Conservation (phyloP, 805 yeast species). For the Saccharomyces eubayanus region DNA sequence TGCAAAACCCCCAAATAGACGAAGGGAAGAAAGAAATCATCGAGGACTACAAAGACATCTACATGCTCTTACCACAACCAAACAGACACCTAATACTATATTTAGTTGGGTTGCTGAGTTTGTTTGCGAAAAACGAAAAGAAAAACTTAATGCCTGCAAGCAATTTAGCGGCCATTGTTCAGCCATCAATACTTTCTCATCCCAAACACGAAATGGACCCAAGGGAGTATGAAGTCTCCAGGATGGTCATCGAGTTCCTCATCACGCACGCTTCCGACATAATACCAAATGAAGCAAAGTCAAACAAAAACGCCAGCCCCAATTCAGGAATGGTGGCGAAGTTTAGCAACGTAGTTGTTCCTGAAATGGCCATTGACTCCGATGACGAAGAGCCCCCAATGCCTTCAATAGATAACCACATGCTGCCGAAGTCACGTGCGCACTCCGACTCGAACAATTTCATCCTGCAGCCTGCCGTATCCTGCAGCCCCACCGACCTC, state of each 20-base stretch:
- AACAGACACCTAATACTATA: constrained; percentile 76
- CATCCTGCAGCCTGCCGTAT: background rate
- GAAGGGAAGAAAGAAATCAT: constrained; percentile 25
- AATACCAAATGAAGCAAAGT: background rate
- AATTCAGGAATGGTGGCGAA: background rate
- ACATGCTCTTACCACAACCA: constrained; percentile 58
- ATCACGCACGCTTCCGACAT: constrained; percentile 62
- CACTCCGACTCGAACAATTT: background rate
- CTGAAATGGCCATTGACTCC: background rate
- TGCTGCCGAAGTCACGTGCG: background rate
- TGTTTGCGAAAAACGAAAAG: constrained; percentile 66
- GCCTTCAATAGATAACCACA: background rate
- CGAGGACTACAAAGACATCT: constrained; percentile 56
- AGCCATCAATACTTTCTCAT: constrained; percentile 85
- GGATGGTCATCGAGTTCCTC: constrained; percentile 75
- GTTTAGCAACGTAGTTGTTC: background rate
- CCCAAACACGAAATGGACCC: constrained; percentile 86
- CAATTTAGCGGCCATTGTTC: constrained; percentile 90
- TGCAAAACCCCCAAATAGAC: constrained; percentile 2
- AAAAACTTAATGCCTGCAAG: constrained; percentile 83
- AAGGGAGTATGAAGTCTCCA: constrained; percentile 76
- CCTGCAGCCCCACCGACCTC: background rate
- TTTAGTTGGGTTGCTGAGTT: constrained; percentile 72
- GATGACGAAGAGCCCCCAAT: background rate
- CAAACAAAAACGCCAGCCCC: background rate